Percentiles rank a stretch among this genome's conserved stretches.
Evolutionary conservation across 129 eudicot genomes (phyloP).

Genomic region (Flaveria ramosissima): DNA sequence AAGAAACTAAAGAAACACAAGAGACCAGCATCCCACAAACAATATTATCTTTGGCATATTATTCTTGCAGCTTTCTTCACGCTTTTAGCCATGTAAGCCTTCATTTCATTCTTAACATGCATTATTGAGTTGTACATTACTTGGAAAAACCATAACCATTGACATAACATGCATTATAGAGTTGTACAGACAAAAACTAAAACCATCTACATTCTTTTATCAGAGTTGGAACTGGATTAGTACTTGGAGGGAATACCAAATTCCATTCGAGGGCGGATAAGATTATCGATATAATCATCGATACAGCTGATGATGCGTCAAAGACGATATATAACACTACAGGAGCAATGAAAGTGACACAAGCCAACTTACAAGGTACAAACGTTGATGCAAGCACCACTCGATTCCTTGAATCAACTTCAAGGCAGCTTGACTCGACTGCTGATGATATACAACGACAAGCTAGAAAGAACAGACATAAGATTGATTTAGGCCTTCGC

Average conservation of each 20-base stretch:
- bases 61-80: constrained; percentile 56
- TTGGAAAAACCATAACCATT: not conserved
- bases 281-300: constrained; percentile 60
- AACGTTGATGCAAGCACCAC: constrained; percentile 44
- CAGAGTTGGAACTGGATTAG: constrained; percentile 73
- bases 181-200: constrained; percentile 11
- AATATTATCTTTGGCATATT: constrained; percentile 54
- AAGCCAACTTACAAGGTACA: constrained; percentile 47
- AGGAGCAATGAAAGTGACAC: constrained; percentile 68
- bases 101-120: constrained; percentile 11
- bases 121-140: not conserved
- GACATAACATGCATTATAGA: not conserved
- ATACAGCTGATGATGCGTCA: constrained; percentile 86
- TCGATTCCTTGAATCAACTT: constrained; percentile 60
- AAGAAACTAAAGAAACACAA: constrained; percentile 45
- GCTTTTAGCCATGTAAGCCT: constrained; percentile 68
- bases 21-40: constrained; percentile 45
- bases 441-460: constrained; percentile 64
- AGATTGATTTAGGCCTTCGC: constrained; percentile 59
- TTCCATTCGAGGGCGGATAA: constrained; percentile 73
- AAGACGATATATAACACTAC: constrained; percentile 70
- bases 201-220: not conserved
- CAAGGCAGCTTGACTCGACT: constrained; percentile 55
- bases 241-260: constrained; percentile 71
- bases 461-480: constrained; percentile 63